A percentile compares a stretch with the other conserved stretches of the same genome.
These are phyloP conservation scores for Talaromyces pinophilus DNA, from an alignment of 2,329 filamentous ascomycete genomes.

Conservation along the genomic window DNA sequence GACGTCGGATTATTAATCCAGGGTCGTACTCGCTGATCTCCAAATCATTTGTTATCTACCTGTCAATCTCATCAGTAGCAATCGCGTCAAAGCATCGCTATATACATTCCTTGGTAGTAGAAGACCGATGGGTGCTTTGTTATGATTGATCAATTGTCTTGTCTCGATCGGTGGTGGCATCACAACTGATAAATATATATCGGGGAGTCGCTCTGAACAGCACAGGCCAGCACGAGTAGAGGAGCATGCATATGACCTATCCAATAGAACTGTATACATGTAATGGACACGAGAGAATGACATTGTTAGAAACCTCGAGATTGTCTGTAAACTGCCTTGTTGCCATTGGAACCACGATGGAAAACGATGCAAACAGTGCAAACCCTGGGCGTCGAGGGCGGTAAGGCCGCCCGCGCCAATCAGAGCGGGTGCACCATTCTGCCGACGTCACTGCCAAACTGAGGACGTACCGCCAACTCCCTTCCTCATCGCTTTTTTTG, in stretches of 20 bases:
- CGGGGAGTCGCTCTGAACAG: not conserved
- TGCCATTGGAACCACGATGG: not conserved
- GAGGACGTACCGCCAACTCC: not conserved
- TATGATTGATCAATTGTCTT: too few species aligned
- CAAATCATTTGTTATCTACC: not conserved
- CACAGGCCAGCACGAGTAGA: not conserved
- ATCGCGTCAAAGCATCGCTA: not conserved
- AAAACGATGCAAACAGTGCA: not conserved
- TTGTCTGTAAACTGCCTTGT: not conserved
- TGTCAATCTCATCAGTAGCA: not conserved
- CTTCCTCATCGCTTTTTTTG: conserved; percentile 1
- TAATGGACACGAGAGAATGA: not conserved
- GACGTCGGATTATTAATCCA: conserved; percentile 9
- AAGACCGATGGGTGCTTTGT: not conserved
- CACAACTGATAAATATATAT: not conserved
- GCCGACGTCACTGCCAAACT: conserved; percentile 15
- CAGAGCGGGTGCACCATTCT: not conserved
- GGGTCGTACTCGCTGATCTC: not conserved
- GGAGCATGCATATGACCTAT: not conserved
- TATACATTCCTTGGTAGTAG: not conserved
- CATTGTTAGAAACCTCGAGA: not conserved
- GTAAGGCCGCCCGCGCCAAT: conserved; percentile 6
- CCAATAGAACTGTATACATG: not conserved
- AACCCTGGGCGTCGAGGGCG: not conserved
- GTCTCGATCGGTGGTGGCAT: not conserved